Conservation (phyloP, 192 early-diverging fungal species). For the Mortierella claussenii region DNA sequence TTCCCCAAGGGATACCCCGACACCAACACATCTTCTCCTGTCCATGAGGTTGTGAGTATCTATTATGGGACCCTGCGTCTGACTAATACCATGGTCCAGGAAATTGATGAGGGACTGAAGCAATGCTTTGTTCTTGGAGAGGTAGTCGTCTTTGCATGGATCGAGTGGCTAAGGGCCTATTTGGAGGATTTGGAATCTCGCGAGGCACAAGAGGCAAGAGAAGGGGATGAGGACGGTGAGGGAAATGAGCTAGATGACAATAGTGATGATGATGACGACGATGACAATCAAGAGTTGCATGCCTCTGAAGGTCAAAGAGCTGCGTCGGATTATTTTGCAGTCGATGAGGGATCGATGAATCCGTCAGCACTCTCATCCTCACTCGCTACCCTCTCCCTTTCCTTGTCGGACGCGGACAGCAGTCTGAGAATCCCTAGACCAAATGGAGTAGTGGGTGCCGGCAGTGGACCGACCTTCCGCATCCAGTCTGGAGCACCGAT, state of each 20-base stretch:
- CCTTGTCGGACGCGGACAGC: not conserved
- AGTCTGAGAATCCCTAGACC: slow-evolving; percentile 33
- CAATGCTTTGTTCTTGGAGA: slow-evolving; percentile 66
- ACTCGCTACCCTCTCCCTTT: slow-evolving; percentile 23
- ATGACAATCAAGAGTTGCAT: slow-evolving; percentile 4
- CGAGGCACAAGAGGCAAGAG: not conserved
- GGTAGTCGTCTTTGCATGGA: slow-evolving; percentile 78
- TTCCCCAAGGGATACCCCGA: slow-evolving; percentile 63
- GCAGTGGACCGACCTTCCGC: slow-evolving; percentile 34
- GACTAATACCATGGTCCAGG: slow-evolving; percentile 43
- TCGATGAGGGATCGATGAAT: slow-evolving; percentile 20
- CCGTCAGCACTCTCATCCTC: slow-evolving; percentile 13
- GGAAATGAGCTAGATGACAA: slow-evolving; percentile 8
- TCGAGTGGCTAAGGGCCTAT: slow-evolving; percentile 64
- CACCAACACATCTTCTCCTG: slow-evolving; percentile 42
- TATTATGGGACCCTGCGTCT: slow-evolving; percentile 65
- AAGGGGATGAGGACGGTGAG: slow-evolving; percentile 3
- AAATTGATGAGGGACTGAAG: slow-evolving; percentile 60
- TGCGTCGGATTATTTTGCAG: slow-evolving; percentile 30
- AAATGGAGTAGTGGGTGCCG: slow-evolving; percentile 4
- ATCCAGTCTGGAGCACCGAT: slow-evolving; percentile 69
- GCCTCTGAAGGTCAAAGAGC: slow-evolving; percentile 13
- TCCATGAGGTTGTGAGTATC: slow-evolving; percentile 62
- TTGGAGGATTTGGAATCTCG: slow-evolving; percentile 46
- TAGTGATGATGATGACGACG: slow-evolving; percentile 20